Conservation (phyloP, 225 moss, liverwort and hornwort genomes). For the Anthoceros angustus region DNA sequence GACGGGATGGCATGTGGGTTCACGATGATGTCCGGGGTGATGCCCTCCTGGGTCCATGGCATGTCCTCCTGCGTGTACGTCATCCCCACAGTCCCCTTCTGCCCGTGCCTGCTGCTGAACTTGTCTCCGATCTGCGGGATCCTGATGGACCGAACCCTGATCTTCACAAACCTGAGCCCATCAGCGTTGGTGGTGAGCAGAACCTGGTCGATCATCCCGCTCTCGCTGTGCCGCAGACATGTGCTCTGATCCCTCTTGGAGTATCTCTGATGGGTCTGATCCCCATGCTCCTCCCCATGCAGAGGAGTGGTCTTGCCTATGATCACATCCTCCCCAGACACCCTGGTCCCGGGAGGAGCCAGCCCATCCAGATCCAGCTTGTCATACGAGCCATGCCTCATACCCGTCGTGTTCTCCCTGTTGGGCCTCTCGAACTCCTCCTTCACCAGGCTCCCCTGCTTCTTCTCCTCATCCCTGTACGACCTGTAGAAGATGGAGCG, state of each 20-base stretch:
- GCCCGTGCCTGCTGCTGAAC: slow-evolving; percentile 96
- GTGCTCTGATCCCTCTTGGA: slow-evolving; percentile 98
- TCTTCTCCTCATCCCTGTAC: slow-evolving; percentile 99
- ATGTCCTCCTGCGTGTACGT: slow-evolving; percentile 99
- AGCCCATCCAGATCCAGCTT: slow-evolving; percentile 98
- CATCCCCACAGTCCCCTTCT: slow-evolving; percentile 99
- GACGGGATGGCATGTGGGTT: slow-evolving; percentile 99
- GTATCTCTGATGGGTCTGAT: slow-evolving; percentile 76
- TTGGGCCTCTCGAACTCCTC: slow-evolving; percentile 98
- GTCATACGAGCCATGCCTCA: slow-evolving; percentile 99
- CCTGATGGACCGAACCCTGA: slow-evolving; percentile 91
- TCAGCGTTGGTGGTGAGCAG: slow-evolving; percentile 96
- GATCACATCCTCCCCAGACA: slow-evolving; percentile 98
- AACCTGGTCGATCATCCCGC: slow-evolving; percentile 97
- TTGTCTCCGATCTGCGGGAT: slow-evolving; percentile 99
- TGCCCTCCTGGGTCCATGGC: slow-evolving; percentile 99
- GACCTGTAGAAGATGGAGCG: slow-evolving; percentile 98
- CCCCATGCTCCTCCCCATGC: slow-evolving; percentile 91
- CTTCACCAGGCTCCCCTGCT: slow-evolving; percentile 92
- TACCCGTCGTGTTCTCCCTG: slow-evolving; percentile 94
- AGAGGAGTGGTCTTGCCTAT: slow-evolving; percentile 97
- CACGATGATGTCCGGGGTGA: slow-evolving; percentile 95
- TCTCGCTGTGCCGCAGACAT: slow-evolving; percentile 93
- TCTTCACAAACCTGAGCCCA: slow-evolving; percentile 93
- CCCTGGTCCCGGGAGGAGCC: slow-evolving; percentile 97